Evolutionary conservation across 805 yeast species (phyloP).

Genomic region (Danielia oregonensis): DNA sequence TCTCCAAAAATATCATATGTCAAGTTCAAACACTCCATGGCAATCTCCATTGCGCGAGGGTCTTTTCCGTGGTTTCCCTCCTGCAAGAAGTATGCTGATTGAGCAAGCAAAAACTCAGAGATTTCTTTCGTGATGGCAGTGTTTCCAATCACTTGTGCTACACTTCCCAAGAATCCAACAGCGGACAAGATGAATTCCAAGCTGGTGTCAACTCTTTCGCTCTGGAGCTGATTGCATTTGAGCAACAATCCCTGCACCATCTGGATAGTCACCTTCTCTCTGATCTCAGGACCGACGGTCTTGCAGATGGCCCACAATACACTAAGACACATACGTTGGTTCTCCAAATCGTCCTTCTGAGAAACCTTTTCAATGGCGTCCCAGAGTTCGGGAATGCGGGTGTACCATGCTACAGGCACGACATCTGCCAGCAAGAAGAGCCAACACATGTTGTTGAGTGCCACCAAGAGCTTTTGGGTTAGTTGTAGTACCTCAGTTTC

Average conservation of each 20-base stretch:
- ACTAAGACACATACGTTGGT: constrained; percentile 32
- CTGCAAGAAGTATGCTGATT: constrained; percentile 12
- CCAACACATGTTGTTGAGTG: constrained; percentile 74
- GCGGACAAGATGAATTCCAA: constrained; percentile 41
- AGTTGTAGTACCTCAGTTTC: constrained; percentile 31
- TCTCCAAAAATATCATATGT: constrained; percentile 83
- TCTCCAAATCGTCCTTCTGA: constrained; percentile 14
- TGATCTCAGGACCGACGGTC: constrained; percentile 32
- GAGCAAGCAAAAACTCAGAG: constrained; percentile 40
- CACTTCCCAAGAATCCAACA: constrained; percentile 50
- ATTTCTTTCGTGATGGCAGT: constrained; percentile 42
- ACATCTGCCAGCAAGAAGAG: constrained; percentile 34
- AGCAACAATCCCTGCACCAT: constrained; percentile 24
- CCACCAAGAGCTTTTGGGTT: constrained; percentile 53
- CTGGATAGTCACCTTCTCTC: constrained; percentile 19
- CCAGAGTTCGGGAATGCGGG: constrained; percentile 27
- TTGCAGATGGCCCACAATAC: constrained; percentile 38
- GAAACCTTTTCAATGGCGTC: constrained; percentile 15
- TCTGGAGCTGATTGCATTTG: constrained; percentile 15
- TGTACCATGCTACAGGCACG: constrained; percentile 40
- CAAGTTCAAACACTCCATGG: constrained; percentile 59
- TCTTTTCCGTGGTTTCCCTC: constrained; percentile 9
- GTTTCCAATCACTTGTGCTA: constrained; percentile 46
- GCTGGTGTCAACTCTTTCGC: constrained; percentile 11
- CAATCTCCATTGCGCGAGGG: constrained; percentile 31